These are phyloP conservation scores for Aspergillus ochraceoroseus DNA, from an alignment of 2,329 filamentous ascomycete species.

Conservation along the genomic window DNA sequence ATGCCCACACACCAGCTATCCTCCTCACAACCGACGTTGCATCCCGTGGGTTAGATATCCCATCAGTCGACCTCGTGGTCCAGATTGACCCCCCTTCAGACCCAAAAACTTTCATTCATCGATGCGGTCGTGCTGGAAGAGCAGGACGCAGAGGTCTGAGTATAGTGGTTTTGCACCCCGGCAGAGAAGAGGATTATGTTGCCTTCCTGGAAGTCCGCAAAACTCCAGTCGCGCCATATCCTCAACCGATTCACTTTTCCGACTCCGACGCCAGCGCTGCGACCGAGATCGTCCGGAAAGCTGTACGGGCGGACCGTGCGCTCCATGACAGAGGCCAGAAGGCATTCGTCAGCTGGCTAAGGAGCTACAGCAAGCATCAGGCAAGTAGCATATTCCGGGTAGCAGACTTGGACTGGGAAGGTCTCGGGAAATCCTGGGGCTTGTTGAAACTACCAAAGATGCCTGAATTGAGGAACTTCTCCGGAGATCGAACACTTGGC, in stretches of 20 bases:
- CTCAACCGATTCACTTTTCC: conserved; percentile 55
- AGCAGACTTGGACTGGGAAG: conserved; percentile 75
- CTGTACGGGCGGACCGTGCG: conserved; percentile 55
- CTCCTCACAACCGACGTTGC: conserved; percentile 91
- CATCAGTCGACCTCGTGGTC: conserved; percentile 82
- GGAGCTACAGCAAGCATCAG: conserved; percentile 85
- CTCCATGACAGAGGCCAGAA: conserved; percentile 83
- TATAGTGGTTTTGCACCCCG: conserved; percentile 77
- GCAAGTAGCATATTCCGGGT: conserved; percentile 86
- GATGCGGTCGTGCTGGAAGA: conserved; percentile 59
- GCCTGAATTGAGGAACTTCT: conserved; percentile 77
- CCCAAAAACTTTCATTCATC: conserved; percentile 73
- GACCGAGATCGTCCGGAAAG: conserved; percentile 57
- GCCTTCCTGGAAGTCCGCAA: conserved; percentile 80
- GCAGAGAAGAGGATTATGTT: conserved; percentile 83
- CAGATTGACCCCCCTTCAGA: conserved; percentile 83
- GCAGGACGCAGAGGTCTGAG: conserved; percentile 70
- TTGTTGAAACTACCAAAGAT: conserved; percentile 83
- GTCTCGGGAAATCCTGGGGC: conserved; percentile 77
- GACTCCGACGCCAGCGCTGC: conserved; percentile 57
- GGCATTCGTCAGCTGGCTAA: conserved; percentile 89
- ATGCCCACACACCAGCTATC: conserved; percentile 68
- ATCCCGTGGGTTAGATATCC: conserved; percentile 84
- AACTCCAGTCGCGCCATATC: conserved; percentile 68
- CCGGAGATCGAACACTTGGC: conserved; percentile 60